Percentiles rank a stretch among this genome's conserved stretches.
These are phyloP conservation scores for Knufia fluminis DNA, from an alignment of 2,329 filamentous ascomycete genomes.

Conservation along the genomic window DNA sequence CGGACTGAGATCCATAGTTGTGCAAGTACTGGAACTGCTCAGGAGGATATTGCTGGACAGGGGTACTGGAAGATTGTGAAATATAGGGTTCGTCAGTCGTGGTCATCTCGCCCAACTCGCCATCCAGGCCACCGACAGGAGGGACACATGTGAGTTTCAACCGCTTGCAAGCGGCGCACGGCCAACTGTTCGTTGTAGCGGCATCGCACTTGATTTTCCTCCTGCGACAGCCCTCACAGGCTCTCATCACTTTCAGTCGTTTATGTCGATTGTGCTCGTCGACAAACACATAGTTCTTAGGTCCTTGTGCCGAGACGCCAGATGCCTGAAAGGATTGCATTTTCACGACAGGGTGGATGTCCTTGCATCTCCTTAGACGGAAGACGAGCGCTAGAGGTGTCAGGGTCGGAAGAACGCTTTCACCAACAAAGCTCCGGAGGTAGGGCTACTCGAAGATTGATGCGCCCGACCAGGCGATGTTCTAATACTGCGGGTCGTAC, in stretches of 20 bases:
- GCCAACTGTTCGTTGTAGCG: slow-evolving; percentile 94
- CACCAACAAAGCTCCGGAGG: not conserved
- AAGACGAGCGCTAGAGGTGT: slow-evolving; percentile 7
- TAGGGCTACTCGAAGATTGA: not conserved
- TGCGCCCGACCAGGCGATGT: not conserved
- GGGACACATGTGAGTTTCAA: slow-evolving; percentile 89
- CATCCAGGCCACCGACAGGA: slow-evolving; percentile 70
- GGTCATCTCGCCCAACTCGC: slow-evolving; percentile 29
- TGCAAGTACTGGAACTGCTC: slow-evolving; percentile 12
- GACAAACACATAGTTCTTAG: slow-evolving; percentile 85
- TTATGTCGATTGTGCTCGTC: slow-evolving; percentile 98
- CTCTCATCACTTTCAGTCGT: slow-evolving; percentile 93
- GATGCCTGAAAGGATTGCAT: slow-evolving; percentile 21
- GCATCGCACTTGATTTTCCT: slow-evolving; percentile 98
- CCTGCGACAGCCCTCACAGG: slow-evolving; percentile 87
- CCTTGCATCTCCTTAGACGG: slow-evolving; percentile 6
- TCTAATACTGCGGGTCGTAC: slow-evolving; percentile 4
- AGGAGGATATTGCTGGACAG: slow-evolving; percentile 3
- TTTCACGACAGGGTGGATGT: slow-evolving; percentile 14
- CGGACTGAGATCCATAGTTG: slow-evolving; percentile 11
- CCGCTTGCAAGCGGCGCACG: slow-evolving; percentile 84
- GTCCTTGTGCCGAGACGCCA: slow-evolving; percentile 15
- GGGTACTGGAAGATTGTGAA: not conserved
- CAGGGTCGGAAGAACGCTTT: not conserved
- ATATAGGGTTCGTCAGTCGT: slow-evolving; percentile 7